A percentile compares a stretch with the other conserved stretches of the same genome.
phyloP scores from a whole-genome alignment of 768 basidiomycete genomes.

The Agrocybe praecox region DNA sequence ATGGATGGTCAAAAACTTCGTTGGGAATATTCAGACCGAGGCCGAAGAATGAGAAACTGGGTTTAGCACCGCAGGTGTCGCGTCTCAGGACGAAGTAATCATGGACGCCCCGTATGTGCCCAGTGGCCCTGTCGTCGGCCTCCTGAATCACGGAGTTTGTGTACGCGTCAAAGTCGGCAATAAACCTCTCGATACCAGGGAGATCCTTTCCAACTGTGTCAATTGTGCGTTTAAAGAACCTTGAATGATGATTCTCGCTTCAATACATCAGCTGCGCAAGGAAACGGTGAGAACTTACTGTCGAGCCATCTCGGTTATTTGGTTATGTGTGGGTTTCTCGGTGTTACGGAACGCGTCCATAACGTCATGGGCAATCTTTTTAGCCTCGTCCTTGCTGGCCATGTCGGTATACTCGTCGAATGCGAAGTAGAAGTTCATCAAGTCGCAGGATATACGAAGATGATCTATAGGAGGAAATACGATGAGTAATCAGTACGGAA shows the following conservation, averaged over 20 bases:
- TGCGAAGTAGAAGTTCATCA: slow-evolving; percentile 53
- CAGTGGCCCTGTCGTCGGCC: slow-evolving; percentile 38
- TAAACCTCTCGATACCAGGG: slow-evolving; percentile 16
- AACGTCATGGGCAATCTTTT: slow-evolving; percentile 31
- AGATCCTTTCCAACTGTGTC: slow-evolving; percentile 15
- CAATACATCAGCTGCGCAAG: too few species aligned
- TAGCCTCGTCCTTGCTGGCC: slow-evolving; percentile 29
- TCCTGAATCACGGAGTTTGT: slow-evolving; percentile 41
- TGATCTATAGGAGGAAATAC: slow-evolving; percentile 5
- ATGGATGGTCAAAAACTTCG: slow-evolving; percentile 40
- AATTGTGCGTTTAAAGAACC: slow-evolving; percentile 19
- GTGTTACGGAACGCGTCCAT: slow-evolving; percentile 36
- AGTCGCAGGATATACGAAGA: slow-evolving; percentile 34
- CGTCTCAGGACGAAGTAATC: slow-evolving; percentile 45
- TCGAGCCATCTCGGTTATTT: slow-evolving; percentile 37
- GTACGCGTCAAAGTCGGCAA: slow-evolving; percentile 26
- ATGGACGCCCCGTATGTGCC: slow-evolving; percentile 37
- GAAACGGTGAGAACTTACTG: slow-evolving; percentile 31
- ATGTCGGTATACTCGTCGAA: slow-evolving; percentile 54
- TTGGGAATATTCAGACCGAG: slow-evolving; percentile 41
- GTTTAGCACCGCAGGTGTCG: slow-evolving; percentile 41
- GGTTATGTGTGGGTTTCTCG: slow-evolving; percentile 20
- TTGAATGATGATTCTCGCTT: slow-evolving; percentile 25
- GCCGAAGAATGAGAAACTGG: slow-evolving; percentile 40
- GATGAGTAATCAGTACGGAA: not conserved